Evolutionary conservation across 108 stramenopile genomes (phyloP), one percentile per base, ranked within the genome.

Genomic region (Craspedostauros australis): DNA sequence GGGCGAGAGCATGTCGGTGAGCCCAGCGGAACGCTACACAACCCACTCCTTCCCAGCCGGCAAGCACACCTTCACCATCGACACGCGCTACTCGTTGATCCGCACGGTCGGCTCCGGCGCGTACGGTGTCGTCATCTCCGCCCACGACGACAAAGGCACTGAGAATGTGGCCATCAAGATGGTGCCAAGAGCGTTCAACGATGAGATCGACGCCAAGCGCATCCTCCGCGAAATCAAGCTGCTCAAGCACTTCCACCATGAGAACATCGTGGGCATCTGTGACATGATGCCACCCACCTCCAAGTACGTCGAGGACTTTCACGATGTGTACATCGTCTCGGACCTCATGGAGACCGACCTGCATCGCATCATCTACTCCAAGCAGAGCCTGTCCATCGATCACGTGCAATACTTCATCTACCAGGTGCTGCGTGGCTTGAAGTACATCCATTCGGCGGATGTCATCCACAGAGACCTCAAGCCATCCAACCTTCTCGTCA

Each of bases 271-370:
- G 7, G 72, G 73, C 25, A 83, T 92, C 60, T 60, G 72, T 5
- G 87, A 91, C 61, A 89, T 90, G 84, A 86, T 95, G 79, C 84
- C 86, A 9, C 90, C 88, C 19, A 60, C 58, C 54, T 91, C 80
- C 14, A 80, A 82, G 23, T 85, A 83, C 41, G 60, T 85, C 22
- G 93, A 88, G 48, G 94, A 95, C 57, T 98, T 96, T 66, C 63
- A 76, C 45, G 97, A 99, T 74, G 91, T 99, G 5, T 99, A 99
- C 77, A 96, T 98, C 50, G 92, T 97, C 31, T 71, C 83, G 15
- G 99, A 99, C 50, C 75, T 98, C 48, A 98, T 98, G 97, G 99
- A 98, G 58, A 98, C 97, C 3, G 97, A 98, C 64, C 68, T 99
- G 43, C 96, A 98, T 78, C 89, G 99, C 15, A 97, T 98, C 64